Evolutionary conservation across 371 early-diverging fungal species (phyloP).

Genomic region (Circinella umbellata): DNA sequence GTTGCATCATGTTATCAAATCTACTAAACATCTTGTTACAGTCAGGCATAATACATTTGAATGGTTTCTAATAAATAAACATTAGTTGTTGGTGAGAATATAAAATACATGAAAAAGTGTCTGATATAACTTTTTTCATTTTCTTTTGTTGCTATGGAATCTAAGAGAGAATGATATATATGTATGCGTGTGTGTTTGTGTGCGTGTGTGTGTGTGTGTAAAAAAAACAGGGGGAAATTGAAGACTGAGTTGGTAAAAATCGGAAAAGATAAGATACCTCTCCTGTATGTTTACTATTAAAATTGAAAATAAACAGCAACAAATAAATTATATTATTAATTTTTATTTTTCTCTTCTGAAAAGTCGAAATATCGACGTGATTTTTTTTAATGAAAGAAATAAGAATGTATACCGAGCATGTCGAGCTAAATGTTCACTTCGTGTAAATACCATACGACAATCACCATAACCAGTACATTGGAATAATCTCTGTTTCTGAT

Average conservation of each 20-base stretch:
- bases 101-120: too few relatives aligned
- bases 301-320: neutral
- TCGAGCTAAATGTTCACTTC: conserved; percentile 65
- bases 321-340: conserved; percentile 14
- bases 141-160: too few relatives aligned
- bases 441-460: conserved; percentile 65
- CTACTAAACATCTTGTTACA: conserved; percentile 62
- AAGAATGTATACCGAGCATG: conserved; percentile 53
- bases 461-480: conserved; percentile 66
- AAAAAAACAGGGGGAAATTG: neutral
- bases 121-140: too few relatives aligned
- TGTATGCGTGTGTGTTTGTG: too few relatives aligned
- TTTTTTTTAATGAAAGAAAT: neutral
- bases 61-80: conserved; percentile 47
- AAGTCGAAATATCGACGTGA: too few relatives aligned
- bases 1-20: conserved; percentile 71
- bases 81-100: neutral
- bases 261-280: conserved; percentile 30
- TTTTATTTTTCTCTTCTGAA: neutral
- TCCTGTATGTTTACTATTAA: conserved; percentile 61
- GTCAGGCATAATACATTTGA: conserved; percentile 56
- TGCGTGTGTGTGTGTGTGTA: neutral
- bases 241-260: neutral
- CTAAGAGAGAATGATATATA: too few relatives aligned
- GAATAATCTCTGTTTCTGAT: conserved; percentile 50